Base-by-base conservation (phyloP, 306 rosid genomes). In the Astragalus glycyphyllos region DNA sequence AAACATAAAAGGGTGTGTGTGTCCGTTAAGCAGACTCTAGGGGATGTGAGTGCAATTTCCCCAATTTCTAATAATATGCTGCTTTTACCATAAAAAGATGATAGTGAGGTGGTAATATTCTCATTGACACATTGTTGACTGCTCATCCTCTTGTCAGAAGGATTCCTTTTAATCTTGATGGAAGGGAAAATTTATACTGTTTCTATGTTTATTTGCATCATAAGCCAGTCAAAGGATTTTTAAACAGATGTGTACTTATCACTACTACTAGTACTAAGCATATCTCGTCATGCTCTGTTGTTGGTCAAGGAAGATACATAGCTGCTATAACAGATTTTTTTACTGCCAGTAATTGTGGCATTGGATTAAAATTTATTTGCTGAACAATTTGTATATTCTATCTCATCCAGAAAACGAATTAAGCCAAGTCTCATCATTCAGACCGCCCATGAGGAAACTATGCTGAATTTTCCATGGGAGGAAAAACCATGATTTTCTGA, bases 81-180 rank as follows among this genome's bases (percentile, higher is more conserved):
- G 15, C 35, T 57, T 32, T n/a, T 41, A 40, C 15, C 7, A 34
- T 34, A 26, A 32, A 45, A 46, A 1, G 42, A 65, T 26, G 38
- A 61, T 29, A 35, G 29, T 66, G 61, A 57, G 45, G 42, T 11
- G 12, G 1, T 41, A 31, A 13, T 16, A 37, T 37, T 46, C 13
- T 68, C 44, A 26, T n/a, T 10, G 6, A 59, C 37, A 35, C 6
- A 7, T 10, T n/a, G 8, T 31, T 60, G 62, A 35, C 62, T 66
- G 41, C 46, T 6, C 58, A 58, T 48, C 10, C 54, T 59, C 37
- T 68, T 42, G 50, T 72, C 62, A 6, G 5, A 44, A 31, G 47
- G 47, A 57, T 65, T 51, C 40, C 3, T 37, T 58, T 62, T 37
- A n/a, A 63, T 11, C 49, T 76, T 66, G 11, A 47, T 35, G 44